Base-by-base conservation (phyloP, 2,329 filamentous ascomycete species). In the Chaetothyriales sp. region DNA sequence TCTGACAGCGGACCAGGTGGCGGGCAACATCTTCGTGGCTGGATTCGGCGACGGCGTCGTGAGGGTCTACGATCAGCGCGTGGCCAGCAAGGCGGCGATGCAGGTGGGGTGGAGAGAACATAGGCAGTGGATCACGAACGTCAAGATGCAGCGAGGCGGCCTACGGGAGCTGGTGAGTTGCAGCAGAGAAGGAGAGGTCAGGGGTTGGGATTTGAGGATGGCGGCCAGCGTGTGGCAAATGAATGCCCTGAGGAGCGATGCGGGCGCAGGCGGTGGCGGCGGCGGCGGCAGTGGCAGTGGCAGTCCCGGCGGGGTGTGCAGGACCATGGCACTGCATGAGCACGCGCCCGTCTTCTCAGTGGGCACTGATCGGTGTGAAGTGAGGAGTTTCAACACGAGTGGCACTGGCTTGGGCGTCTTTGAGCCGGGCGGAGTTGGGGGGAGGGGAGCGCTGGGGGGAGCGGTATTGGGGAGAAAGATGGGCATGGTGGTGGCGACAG, bases 101-200 rank as follows among this genome's bases (percentile, higher is more conserved):
- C 85, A 95, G 51, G 87, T 86, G 69, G 89, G 90, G 60, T 98
- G 92, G 90, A 92, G 94, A 65, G 88, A 95, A 62, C 90, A 97
- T 64, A 82, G 84, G 55, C 87, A 94, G 61, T 98, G 92, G 92
- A 83, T 98, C 67, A 89, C 89, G 62, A 92, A 87, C 60, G 88
- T 95, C 13, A 92, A 97, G 65, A 89, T 98, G 80, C 92, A 98
- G 69, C 85, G 92, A 44, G 92, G 92, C 55, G 92, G 92, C 2
- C 82, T 95, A 67, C 78, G 92, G 53, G 92, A 98, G 68, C 77
- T 98, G 44, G 76, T 98, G 50, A 90, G 85, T 44, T 92, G 89
- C 18, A 94, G 89, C 64, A 81, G 88, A 46, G 92, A 95, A 63
- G 92, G 92, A 55, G 92, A 92, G 64, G 86, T 98, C 58, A 89